phyloP scores from a whole-genome alignment of 495 filamentous ascomycete species.

The Talaromyces trachyspermus region DNA sequence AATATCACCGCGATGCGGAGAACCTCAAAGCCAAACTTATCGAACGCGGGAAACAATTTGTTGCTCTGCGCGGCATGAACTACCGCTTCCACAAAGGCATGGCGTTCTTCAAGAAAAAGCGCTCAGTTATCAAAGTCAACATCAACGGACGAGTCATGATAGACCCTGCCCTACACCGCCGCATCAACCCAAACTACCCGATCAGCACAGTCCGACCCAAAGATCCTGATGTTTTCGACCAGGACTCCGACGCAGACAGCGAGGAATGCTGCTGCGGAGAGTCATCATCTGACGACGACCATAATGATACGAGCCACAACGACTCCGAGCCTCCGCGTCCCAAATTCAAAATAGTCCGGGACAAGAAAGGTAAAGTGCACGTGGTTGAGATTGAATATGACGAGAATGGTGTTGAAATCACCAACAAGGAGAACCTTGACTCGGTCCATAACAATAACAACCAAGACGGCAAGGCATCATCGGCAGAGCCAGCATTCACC shows the following conservation, averaged over 20 bases:
- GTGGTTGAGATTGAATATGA: conserved; percentile 56
- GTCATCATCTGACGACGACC: conserved; percentile 46
- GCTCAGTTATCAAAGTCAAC: conserved; percentile 71
- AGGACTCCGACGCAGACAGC: conserved; percentile 37
- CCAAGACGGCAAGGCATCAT: conserved; percentile 5
- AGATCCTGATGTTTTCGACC: conserved; percentile 61
- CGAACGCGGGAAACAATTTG: conserved; percentile 82
- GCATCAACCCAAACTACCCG: conserved; percentile 83
- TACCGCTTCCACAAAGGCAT: conserved; percentile 76
- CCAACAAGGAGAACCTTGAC: conserved; percentile 58
- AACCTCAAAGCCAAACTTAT: conserved; percentile 60
- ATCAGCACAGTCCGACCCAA: conserved; percentile 73
- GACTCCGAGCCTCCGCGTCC: conserved; percentile 47
- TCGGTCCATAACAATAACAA: conserved; percentile 36
- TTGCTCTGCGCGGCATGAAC: conserved; percentile 70
- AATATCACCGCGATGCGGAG: conserved; percentile 72
- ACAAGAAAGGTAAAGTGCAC: conserved; percentile 52
- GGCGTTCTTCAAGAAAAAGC: conserved; percentile 81
- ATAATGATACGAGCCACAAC: conserved; percentile 16
- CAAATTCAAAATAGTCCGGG: conserved; percentile 60
- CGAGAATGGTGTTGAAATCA: conserved; percentile 53
- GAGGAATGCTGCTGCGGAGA: conserved; percentile 32
- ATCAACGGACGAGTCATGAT: conserved; percentile 91
- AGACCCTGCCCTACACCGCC: conserved; percentile 76
- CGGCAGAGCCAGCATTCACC: conserved; percentile 51